A percentile compares a stretch with the other conserved stretches of the same genome.
Conservation (phyloP, 768 basidiomycete species). For the Lactarius evosmus region DNA sequence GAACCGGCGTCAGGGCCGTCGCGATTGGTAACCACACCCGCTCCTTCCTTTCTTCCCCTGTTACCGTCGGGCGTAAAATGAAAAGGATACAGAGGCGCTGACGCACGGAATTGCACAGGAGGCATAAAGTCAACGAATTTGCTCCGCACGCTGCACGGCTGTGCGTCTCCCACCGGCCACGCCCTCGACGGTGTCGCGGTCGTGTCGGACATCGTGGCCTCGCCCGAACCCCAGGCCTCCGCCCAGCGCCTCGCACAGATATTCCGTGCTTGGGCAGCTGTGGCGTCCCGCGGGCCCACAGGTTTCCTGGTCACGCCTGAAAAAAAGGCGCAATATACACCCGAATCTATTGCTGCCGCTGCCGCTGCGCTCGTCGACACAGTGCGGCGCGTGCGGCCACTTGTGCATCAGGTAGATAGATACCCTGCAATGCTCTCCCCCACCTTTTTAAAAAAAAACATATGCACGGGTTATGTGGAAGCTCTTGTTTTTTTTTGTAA, state of each 20-base stretch:
- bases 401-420: slow-evolving; percentile 71
- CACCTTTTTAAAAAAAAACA: no score
- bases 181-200: slow-evolving; percentile 81
- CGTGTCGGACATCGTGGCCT: slow-evolving; percentile 81
- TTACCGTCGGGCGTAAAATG: no score
- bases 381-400: slow-evolving; percentile 55
- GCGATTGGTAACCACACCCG: slow-evolving; percentile 75
- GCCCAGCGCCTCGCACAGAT: slow-evolving; percentile 45
- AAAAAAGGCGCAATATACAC: slow-evolving; percentile 29
- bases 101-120: slow-evolving; percentile 45
- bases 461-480: background rate
- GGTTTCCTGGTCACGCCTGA: slow-evolving; percentile 28
- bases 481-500: background rate
- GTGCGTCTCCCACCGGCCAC: slow-evolving; percentile 54
- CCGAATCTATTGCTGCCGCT: slow-evolving; percentile 39
- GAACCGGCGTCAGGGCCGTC: slow-evolving; percentile 65
- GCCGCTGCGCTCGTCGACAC: slow-evolving; percentile 50
- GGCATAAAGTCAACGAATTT: slow-evolving; percentile 83
- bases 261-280: slow-evolving; percentile 44
- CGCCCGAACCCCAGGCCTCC: slow-evolving; percentile 50
- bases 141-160: slow-evolving; percentile 70
- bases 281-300: slow-evolving; percentile 14
- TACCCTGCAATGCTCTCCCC: no score
- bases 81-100: no score
- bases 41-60: background rate